These are phyloP conservation scores for Castanea crenata DNA, from an alignment of 306 rosid species.

Conservation along the genomic window DNA sequence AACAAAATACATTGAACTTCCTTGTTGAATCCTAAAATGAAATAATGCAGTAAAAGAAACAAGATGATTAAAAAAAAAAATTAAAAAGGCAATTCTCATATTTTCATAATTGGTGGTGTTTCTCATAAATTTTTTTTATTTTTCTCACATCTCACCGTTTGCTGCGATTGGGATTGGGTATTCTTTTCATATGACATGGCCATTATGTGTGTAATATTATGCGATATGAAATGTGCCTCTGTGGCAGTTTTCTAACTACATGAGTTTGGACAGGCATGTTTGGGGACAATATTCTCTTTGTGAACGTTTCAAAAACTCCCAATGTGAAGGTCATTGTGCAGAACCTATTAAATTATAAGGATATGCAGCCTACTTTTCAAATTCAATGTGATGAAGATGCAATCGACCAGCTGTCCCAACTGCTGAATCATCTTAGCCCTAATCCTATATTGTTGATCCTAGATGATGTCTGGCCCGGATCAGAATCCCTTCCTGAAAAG, in stretches of 20 bases:
- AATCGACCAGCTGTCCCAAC: slow-evolving; percentile 20
- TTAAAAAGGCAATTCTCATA: no score
- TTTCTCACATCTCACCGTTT: background rate
- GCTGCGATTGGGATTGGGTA: background rate
- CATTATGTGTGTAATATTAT: background rate
- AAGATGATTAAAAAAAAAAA: background rate
- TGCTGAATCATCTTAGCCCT: slow-evolving; percentile 13
- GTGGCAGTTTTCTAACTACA: slow-evolving; percentile 2
- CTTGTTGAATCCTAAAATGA: no score
- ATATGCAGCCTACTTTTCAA: slow-evolving; percentile 27
- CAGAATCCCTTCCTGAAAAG: slow-evolving; percentile 45
- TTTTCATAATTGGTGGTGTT: no score
- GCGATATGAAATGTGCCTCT: background rate
- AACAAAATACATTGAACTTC: background rate
- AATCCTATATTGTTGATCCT: slow-evolving; percentile 42
- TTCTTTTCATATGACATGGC: background rate
- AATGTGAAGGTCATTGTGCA: slow-evolving; percentile 37
- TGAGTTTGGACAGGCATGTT: slow-evolving; percentile 39
- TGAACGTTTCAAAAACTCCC: slow-evolving; percentile 34
- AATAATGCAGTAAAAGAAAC: background rate
- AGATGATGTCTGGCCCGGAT: slow-evolving; percentile 65
- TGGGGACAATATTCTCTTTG: slow-evolving; percentile 40
- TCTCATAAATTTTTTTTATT: no score
- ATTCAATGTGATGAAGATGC: slow-evolving; percentile 35
- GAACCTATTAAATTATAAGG: slow-evolving; percentile 31